A percentile compares a stretch with the other conserved stretches of the same genome.
phyloP scores from a whole-genome alignment of 208 protist genomes.

The Ichthyophonus hoferi region DNA sequence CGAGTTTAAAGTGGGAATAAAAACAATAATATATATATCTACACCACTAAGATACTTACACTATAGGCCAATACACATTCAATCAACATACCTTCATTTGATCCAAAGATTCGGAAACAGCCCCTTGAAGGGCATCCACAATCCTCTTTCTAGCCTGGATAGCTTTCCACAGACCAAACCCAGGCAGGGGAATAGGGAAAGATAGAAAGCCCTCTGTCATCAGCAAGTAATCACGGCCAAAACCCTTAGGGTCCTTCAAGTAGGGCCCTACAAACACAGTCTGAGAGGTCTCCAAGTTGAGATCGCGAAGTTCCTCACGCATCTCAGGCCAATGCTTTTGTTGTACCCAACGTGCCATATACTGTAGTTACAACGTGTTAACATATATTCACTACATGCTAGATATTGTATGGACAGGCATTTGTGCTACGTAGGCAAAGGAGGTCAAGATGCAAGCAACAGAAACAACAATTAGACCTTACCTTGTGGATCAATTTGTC shows the following conservation, averaged over 20 bases:
- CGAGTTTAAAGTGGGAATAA: too few relatives aligned
- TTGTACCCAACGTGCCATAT: not conserved
- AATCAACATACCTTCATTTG: too few relatives aligned
- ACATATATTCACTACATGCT: slow-evolving; percentile 20
- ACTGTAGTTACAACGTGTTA: not conserved
- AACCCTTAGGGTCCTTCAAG: slow-evolving; percentile 65
- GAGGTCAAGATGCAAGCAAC: slow-evolving; percentile 7
- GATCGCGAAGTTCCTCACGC: slow-evolving; percentile 55
- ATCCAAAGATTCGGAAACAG: slow-evolving; percentile 50
- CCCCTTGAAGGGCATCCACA: slow-evolving; percentile 71
- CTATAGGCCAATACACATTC: too few relatives aligned
- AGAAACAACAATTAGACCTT: slow-evolving; percentile 30
- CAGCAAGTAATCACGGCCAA: slow-evolving; percentile 80
- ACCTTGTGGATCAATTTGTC: slow-evolving; percentile 48
- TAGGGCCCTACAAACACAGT: slow-evolving; percentile 83
- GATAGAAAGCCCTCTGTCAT: slow-evolving; percentile 85
- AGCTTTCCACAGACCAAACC: slow-evolving; percentile 77
- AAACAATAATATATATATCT: too few relatives aligned
- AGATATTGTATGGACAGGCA: not conserved
- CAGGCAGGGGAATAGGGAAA: slow-evolving; percentile 78
- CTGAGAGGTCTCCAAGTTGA: slow-evolving; percentile 83
- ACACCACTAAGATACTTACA: too few relatives aligned
- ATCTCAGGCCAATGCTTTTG: not conserved
- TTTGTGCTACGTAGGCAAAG: too few relatives aligned
- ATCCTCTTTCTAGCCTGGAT: slow-evolving; percentile 77